These are phyloP conservation scores for Turritis glabra DNA, from an alignment of 345 rosid genomes.

Conservation along the genomic window DNA sequence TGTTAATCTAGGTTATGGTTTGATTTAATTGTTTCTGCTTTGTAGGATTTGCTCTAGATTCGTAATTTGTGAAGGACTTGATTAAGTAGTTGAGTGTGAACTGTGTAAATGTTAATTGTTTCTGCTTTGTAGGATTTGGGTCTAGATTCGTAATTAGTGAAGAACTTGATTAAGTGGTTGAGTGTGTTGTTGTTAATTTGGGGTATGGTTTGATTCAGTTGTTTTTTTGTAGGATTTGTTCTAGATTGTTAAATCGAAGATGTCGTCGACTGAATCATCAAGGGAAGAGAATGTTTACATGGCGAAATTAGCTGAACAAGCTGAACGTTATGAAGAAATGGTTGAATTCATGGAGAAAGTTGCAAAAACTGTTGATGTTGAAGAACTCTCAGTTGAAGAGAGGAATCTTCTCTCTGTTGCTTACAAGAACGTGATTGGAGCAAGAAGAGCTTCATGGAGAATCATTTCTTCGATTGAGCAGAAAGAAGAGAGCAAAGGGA, in stretches of 20 bases:
- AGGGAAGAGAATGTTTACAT: slow-evolving; percentile 88
- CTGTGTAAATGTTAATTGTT: background rate
- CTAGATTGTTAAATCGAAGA: slow-evolving; percentile 44
- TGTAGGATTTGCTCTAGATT: slow-evolving; percentile 20
- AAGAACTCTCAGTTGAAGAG: slow-evolving; percentile 92
- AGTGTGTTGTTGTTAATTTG: too few relatives aligned
- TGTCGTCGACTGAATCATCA: slow-evolving; percentile 66
- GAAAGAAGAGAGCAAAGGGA: slow-evolving; percentile 98
- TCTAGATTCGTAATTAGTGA: background rate
- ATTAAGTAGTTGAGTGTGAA: background rate
- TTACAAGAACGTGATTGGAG: slow-evolving; percentile 96
- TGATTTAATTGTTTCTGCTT: background rate
- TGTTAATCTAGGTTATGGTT: background rate
- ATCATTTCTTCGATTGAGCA: slow-evolving; percentile 98
- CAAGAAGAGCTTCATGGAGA: slow-evolving; percentile 98
- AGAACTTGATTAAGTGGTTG: background rate
- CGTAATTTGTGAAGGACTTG: background rate
- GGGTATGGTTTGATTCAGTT: background rate
- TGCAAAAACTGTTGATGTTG: slow-evolving; percentile 76
- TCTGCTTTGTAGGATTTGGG: background rate
- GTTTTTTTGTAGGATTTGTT: slow-evolving; percentile 26
- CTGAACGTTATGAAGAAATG: slow-evolving; percentile 98
- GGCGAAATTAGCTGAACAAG: slow-evolving; percentile 99
- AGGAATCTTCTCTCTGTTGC: slow-evolving; percentile 97
- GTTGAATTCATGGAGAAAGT: slow-evolving; percentile 98